Evolutionary conservation across 176 grass and related monocot species (phyloP).

Genomic region (Hyparrhenia diplandra): DNA sequence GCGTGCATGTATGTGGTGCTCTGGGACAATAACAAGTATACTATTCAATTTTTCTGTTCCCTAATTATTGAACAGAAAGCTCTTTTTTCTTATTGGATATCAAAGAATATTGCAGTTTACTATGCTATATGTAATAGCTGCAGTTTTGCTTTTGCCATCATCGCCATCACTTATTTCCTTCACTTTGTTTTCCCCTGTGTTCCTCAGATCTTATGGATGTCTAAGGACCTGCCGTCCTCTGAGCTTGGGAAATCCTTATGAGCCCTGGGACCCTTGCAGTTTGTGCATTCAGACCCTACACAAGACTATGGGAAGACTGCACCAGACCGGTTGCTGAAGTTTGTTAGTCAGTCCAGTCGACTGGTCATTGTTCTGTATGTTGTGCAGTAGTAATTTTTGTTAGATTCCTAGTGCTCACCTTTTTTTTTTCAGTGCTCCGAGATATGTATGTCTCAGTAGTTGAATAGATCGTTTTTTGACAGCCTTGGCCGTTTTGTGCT

Average conservation of each 20-base stretch:
- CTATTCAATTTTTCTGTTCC: neutral
- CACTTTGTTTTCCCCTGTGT: neutral
- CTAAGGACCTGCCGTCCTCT: conserved; percentile 13
- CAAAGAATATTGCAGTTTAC: neutral
- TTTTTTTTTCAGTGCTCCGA: neutral
- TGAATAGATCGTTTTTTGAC: conserved; percentile 1
- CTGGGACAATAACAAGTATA: neutral
- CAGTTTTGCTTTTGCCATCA: neutral
- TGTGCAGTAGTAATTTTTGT: conserved; percentile 12
- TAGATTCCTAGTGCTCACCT: conserved; percentile 14
- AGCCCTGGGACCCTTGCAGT: neutral
- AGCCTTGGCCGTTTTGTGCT: neutral
- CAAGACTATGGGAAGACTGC: neutral
- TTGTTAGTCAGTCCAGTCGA: neutral
- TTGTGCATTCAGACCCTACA: neutral
- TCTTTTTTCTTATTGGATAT: neutral
- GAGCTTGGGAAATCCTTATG: conserved; percentile 17
- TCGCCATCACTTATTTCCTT: neutral
- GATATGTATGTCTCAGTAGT: neutral
- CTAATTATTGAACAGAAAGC: neutral
- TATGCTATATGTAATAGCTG: neutral
- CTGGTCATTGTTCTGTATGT: conserved; percentile 15
- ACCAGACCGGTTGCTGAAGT: neutral
- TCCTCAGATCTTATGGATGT: conserved; percentile 14
- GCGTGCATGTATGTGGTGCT: neutral